phyloP scores from a whole-genome alignment of 768 basidiomycete species.

The Guyanaporus albipodus region DNA sequence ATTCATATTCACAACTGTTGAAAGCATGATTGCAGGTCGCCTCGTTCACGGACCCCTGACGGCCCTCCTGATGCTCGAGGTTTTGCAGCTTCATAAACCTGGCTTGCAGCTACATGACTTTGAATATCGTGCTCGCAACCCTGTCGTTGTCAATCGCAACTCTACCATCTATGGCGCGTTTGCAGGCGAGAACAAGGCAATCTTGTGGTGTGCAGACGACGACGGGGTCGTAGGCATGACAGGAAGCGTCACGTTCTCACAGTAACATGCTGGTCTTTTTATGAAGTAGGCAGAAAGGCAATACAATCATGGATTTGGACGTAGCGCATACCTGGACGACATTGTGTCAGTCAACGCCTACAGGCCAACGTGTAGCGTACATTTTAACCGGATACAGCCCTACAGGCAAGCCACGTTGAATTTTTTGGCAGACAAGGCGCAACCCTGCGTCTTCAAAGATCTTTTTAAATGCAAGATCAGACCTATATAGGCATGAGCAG shows the following conservation, averaged over 20 bases:
- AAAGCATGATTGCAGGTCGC: constrained; percentile 62
- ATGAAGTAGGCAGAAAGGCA: too few species aligned
- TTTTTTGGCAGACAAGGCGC: constrained; percentile 62
- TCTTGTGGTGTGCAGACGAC: constrained; percentile 58
- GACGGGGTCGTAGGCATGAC: constrained; percentile 67
- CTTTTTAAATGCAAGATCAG: constrained; percentile 75
- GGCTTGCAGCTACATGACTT: constrained; percentile 46
- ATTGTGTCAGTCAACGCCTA: constrained; percentile 7
- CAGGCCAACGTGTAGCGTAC: constrained; percentile 38
- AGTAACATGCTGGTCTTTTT: too few species aligned
- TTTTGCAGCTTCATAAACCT: constrained; percentile 48
- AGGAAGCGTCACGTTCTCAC: constrained; percentile 39
- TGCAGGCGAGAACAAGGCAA: constrained; percentile 33
- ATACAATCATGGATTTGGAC: constrained; percentile 6
- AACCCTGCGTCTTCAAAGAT: constrained; percentile 75
- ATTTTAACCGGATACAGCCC: constrained; percentile 86
- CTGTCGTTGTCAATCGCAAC: constrained; percentile 50
- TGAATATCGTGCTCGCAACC: constrained; percentile 68
- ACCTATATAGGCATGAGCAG: constrained; percentile 44
- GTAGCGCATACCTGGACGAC: constrained; percentile 25
- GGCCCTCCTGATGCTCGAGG: constrained; percentile 73
- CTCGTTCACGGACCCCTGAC: constrained; percentile 85
- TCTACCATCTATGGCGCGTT: constrained; percentile 47
- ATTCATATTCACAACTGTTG: too few species aligned
- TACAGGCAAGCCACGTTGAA: constrained; percentile 79